phyloP scores from a whole-genome alignment of 2,329 filamentous ascomycete genomes.

The Pseudogymnoascus sp. region DNA sequence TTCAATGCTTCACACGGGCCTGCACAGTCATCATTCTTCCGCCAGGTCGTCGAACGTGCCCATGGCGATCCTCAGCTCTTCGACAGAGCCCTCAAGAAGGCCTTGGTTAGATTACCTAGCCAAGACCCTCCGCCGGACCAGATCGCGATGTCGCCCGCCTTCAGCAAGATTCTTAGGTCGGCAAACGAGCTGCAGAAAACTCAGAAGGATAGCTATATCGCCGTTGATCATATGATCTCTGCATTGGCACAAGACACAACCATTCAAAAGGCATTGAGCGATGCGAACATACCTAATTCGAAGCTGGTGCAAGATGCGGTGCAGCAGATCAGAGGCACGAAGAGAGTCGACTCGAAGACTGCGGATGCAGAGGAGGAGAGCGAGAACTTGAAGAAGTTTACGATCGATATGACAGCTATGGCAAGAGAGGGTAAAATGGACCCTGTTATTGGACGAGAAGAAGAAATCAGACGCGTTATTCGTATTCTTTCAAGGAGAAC shows the following conservation, averaged over 20 bases:
- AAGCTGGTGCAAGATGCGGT: slow-evolving; percentile 90
- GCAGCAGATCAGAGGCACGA: slow-evolving; percentile 83
- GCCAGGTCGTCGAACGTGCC: slow-evolving; percentile 87
- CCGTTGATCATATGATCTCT: slow-evolving; percentile 88
- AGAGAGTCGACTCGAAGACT: slow-evolving; percentile 89
- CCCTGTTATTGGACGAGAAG: slow-evolving; percentile 91
- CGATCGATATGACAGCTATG: slow-evolving; percentile 95
- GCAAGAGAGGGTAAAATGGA: slow-evolving; percentile 96
- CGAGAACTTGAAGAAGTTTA: slow-evolving; percentile 96
- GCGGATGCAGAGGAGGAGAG: slow-evolving; percentile 88
- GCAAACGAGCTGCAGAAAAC: slow-evolving; percentile 88
- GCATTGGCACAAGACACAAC: slow-evolving; percentile 70
- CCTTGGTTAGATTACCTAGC: slow-evolving; percentile 79
- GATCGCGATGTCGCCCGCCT: slow-evolving; percentile 71
- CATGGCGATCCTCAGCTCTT: slow-evolving; percentile 87
- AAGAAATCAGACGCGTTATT: slow-evolving; percentile 87
- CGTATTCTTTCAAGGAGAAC: slow-evolving; percentile 87
- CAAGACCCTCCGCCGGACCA: slow-evolving; percentile 92
- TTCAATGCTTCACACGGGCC: slow-evolving; percentile 56
- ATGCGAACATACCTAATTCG: slow-evolving; percentile 83
- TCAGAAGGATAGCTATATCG: slow-evolving; percentile 94
- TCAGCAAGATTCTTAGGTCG: slow-evolving; percentile 73
- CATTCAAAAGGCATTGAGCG: slow-evolving; percentile 67
- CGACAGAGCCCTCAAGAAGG: slow-evolving; percentile 85
- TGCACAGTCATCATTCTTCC: slow-evolving; percentile 68